Evolutionary conservation across 805 yeast species (phyloP), one percentile per base, ranked within the genome.

Genomic region (Saccharomycopsis fibuligera): DNA sequence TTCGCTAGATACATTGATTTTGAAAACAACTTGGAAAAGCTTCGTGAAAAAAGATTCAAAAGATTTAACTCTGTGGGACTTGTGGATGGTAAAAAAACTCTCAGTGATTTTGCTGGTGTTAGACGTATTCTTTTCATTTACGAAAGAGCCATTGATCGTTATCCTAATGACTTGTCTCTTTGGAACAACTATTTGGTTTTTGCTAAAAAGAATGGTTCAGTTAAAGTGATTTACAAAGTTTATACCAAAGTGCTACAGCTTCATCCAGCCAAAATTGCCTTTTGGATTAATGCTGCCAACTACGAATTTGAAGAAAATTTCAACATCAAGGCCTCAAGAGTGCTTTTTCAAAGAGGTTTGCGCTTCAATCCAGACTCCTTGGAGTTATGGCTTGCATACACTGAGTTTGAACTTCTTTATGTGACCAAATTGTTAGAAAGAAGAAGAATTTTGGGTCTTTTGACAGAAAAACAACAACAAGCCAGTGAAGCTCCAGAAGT

Each of bases 261-360:
- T 54, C 98, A 93, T 62, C 98, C 99, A n/a, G 76, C 85, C 38
- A 86, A 90, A 60, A 77, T 88, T 2, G 85, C 83, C 57, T 85
- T 91, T 16, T 93, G 99, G 99, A 78, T 93, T 38, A 78, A 87
- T 59, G 97, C 96, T 22, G 96, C 97, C 27, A 86, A 86, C 61
- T 88, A 87, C 66, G 98, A 93, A 67, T 83, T 86, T 59, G 96
- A 91, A 57, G 77, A 76, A 25, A 88, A 93, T 64, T 86, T 91
- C 36, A 85, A 89, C 58, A 86, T 95, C 40, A 81, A 83, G 60
- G 90, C 95, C 41, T 90, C 97, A 21, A 76, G 99, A 64, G 78
- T 79, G 8, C 73, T 93, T 23, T 80, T 89, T 64, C 96, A 90
- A 64, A 78, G 85, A 56, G 95, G 84, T 29, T 70, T 93, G 36